Percentiles rank a stretch among this genome's conserved stretches.
Conservation (phyloP, 225 moss, liverwort and hornwort species). For the Climacium dendroides region DNA sequence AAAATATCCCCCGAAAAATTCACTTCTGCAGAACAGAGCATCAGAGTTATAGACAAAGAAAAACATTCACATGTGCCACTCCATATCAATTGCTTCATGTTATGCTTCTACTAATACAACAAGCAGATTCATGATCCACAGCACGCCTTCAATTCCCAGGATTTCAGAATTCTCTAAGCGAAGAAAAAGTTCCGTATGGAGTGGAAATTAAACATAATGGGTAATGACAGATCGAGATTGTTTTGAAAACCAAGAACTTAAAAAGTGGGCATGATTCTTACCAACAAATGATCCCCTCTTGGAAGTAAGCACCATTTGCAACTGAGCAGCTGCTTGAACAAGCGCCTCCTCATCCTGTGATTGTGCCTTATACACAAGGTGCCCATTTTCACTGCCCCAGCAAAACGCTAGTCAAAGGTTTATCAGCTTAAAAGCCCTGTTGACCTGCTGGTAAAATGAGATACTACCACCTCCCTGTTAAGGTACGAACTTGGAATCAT, state of each 20-base stretch:
- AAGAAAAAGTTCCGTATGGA: neutral
- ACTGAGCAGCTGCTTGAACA: slow-evolving; percentile 70
- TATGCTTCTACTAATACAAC: neutral
- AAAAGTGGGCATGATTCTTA: slow-evolving; percentile 7
- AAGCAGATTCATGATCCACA: neutral
- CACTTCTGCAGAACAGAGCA: slow-evolving; percentile 39
- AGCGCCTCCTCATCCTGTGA: slow-evolving; percentile 99
- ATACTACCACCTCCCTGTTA: neutral
- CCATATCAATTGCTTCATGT: neutral
- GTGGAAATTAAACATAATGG: neutral
- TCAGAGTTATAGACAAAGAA: neutral
- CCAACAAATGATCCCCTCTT: slow-evolving; percentile 52
- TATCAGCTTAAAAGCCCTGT: neutral
- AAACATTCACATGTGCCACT: neutral
- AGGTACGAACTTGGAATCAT: neutral
- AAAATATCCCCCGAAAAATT: slow-evolving; percentile 46
- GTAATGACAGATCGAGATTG: neutral
- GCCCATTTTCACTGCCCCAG: slow-evolving; percentile 33
- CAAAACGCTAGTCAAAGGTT: neutral
- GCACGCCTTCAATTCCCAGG: neutral
- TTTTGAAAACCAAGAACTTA: neutral
- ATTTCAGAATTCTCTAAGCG: neutral
- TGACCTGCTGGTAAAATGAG: neutral
- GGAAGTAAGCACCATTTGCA: slow-evolving; percentile 49
- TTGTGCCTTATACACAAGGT: slow-evolving; percentile 68